Evolutionary conservation across 768 basidiomycete genomes (phyloP), one percentile per base, ranked within the genome.

Genomic region (Glaciozyma martinii): DNA sequence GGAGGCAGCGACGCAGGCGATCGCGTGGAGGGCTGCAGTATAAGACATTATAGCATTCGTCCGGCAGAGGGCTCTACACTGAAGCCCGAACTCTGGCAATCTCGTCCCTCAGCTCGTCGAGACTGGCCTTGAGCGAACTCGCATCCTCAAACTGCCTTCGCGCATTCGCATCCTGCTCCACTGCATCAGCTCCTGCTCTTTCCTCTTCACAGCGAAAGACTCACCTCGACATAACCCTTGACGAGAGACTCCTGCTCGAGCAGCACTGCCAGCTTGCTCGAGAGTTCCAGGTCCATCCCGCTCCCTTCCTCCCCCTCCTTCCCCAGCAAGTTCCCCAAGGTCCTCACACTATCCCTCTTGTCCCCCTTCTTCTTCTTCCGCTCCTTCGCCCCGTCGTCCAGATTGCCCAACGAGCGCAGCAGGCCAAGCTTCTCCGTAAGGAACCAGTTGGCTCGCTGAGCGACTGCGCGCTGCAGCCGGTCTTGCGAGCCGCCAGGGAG

Each of bases 121-220:
- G 76, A 75, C 87, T 93, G 40, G 78, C 75, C 74, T 88, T 86
- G 66, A 99, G 78, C 5, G 87, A 87, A 76, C 87, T 87, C 19
- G 87, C 88, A 74, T 99, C 95, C 76, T 98, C 94, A 68, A 98
- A 97, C 77, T 98, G 98, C 50, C 94, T 81, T 71, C 87, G 86
- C 3, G 85, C 82, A 76, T 86, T 87, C 9, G 94, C 94, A 75
- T 97, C 91, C 70, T 40, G 37, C 12, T 40, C 37, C 37, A 13
- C 5, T 12, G 7, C 37, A 13, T 40, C 37, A 40, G 37, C 37
- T 40, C 15, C 37, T 13, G 37, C 37, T 40, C 10, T 13, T 40
- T 33, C 33, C 33, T 33, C 10, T 33, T 10, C 37, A 6, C 12
- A 40, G 37, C 37, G 12, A 40, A 40, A 13, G 37, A 40, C 37